Evolutionary conservation across 2,329 filamentous ascomycete genomes (phyloP).

Genomic region (Teratosphaeria pseudoeucalypti): DNA sequence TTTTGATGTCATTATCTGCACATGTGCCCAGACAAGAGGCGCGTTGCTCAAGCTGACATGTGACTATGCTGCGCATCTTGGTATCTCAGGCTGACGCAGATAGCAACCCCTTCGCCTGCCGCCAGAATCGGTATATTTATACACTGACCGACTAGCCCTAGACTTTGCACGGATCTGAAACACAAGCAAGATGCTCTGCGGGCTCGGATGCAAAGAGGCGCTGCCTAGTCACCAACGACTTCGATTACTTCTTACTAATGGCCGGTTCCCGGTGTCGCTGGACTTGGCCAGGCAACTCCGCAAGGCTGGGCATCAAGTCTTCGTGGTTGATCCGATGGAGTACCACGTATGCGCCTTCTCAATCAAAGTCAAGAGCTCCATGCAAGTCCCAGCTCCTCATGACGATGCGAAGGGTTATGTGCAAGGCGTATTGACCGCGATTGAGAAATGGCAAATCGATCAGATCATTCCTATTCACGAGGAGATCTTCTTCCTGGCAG

Average conservation of each 20-base stretch:
- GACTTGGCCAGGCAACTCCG: constrained; percentile 7
- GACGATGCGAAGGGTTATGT: constrained; percentile 9
- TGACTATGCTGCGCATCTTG: not conserved
- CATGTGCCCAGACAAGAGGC: no score
- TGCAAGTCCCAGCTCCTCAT: constrained; percentile 10
- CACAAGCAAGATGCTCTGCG: not conserved
- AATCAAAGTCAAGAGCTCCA: constrained; percentile 1
- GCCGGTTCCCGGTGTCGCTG: constrained; percentile 12
- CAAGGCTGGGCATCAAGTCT: constrained; percentile 7
- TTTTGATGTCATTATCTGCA: not conserved
- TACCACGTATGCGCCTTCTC: constrained; percentile 13
- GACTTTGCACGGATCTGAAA: not conserved
- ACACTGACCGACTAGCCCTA: not conserved
- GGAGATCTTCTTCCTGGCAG: constrained; percentile 23
- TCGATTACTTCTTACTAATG: constrained; percentile 10
- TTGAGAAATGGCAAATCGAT: constrained; percentile 10
- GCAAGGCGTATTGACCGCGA: constrained; percentile 8
- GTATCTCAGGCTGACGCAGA: not conserved
- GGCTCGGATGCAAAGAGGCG: not conserved
- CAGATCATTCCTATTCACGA: constrained; percentile 22
- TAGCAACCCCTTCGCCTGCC: not conserved
- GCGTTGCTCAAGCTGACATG: not conserved
- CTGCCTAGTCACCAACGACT: not conserved
- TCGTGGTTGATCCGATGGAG: constrained; percentile 10
- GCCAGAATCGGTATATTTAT: not conserved